Evolutionary conservation across 352 stramenopile species (phyloP), one percentile per base, ranked within the genome.

Genomic region (Globisporangium okanoganense): DNA sequence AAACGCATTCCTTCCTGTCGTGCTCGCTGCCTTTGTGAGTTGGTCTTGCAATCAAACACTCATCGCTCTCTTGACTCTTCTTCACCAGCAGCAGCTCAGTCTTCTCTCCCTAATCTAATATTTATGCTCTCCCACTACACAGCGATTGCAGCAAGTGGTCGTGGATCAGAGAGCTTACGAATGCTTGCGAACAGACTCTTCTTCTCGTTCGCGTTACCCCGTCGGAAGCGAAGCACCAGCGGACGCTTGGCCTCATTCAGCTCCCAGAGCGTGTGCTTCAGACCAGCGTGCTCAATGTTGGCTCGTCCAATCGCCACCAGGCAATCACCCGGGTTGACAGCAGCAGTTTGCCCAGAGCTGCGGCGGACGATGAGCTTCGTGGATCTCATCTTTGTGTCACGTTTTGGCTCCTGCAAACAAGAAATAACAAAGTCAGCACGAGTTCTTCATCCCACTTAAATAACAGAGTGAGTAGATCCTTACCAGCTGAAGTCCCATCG

Each of bases 261-360:
- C 50, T 84, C 83, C 86, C 86, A 95, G 22, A 95, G 49, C 31
- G 86, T 93, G 63, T 94, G 86, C 68, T 92, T 91, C 3, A 95
- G 69, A 14, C 86, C 86, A 31, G 86, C 85, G 51, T 94, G 79
- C 64, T 95, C 86, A 29, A 93, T 90, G 58, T 94, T 92, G 3
- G 78, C 81, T 35, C 78, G 85, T n/a, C 84, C 79, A 38, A 95
- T 92, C 8, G 78, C 81, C 38, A 94, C 83, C 31, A 95, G 72
- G 52, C 78, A 85, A 61, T 95, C 86, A 14, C 84, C 84, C n/a
- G 82, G 82, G 43, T 87, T 92, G 29, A 95, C 86, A 6, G 80
- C 72, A 22, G 82, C 82, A 2, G 80, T 64, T 66, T 94, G 85
- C 1, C 82, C 82, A 10, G 79, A 76, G 44, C 85, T 92, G 27